These are phyloP conservation scores for Craterostigma plantagineum DNA, from an alignment of 257 asterid genomes.

Conservation along the genomic window DNA sequence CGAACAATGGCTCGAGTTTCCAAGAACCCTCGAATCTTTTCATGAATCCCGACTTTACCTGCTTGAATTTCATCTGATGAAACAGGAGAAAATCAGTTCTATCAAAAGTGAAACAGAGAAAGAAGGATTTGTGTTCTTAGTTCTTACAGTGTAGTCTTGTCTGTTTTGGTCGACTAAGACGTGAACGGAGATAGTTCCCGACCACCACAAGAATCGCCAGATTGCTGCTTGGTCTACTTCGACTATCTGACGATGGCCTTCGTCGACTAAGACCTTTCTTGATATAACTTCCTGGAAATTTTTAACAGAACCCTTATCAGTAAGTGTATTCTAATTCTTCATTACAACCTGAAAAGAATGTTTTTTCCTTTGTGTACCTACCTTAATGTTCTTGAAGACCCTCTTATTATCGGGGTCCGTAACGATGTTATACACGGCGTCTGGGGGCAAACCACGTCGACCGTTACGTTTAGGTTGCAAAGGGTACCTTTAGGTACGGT, in stretches of 20 bases:
- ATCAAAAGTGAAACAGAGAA: too few relatives aligned
- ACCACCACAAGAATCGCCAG: constrained; percentile 91
- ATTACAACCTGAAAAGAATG: too few relatives aligned
- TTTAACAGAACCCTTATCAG: too few relatives aligned
- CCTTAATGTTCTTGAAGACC: constrained; percentile 92
- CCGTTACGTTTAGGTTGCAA: constrained; percentile 38
- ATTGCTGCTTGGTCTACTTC: constrained; percentile 87
- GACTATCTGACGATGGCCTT: constrained; percentile 82
- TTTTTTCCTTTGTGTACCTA: constrained; percentile 1
- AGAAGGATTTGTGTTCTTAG: too few relatives aligned
- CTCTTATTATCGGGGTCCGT: constrained; percentile 78
- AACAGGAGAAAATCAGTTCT: background rate
- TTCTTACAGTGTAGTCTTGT: constrained; percentile 43
- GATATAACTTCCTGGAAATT: constrained; percentile 59
- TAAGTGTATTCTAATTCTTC: too few relatives aligned
- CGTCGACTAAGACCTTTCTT: constrained; percentile 62
- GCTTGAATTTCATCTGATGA: constrained; percentile 71
- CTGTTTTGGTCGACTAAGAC: constrained; percentile 82
- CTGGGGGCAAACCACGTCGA: constrained; percentile 92
- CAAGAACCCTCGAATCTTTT: constrained; percentile 74
- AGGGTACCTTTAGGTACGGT: constrained; percentile 84
- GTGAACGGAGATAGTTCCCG: constrained; percentile 70
- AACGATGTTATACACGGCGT: constrained; percentile 60
- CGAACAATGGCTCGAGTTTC: constrained; percentile 62
- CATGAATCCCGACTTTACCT: constrained; percentile 86